Percentiles rank a stretch among this genome's conserved stretches.
Conservation (phyloP, 2,329 filamentous ascomycete species). For the Monilinia laxa region DNA sequence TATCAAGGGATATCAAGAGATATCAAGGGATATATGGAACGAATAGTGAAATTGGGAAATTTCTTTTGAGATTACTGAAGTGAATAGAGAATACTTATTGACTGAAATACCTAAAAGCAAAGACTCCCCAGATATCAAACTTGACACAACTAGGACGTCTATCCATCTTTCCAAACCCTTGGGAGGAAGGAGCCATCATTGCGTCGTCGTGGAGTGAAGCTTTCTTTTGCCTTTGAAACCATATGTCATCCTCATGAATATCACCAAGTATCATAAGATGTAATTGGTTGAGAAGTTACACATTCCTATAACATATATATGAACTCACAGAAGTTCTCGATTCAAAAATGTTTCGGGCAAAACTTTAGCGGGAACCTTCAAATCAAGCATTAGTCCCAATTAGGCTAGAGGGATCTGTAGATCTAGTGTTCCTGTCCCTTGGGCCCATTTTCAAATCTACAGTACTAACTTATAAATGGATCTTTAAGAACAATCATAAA, state of each 20-base stretch:
- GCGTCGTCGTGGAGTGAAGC: neutral
- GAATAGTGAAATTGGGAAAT: neutral
- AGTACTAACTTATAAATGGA: neutral
- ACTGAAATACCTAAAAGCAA: neutral
- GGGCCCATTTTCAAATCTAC: neutral
- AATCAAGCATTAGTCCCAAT: neutral
- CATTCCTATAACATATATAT: neutral
- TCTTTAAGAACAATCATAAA: neutral
- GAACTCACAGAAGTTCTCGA: too few species aligned
- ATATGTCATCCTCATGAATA: neutral
- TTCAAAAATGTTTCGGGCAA: neutral
- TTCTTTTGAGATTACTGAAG: neutral
- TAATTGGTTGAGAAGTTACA: neutral
- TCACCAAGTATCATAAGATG: neutral
- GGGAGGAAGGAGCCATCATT: neutral
- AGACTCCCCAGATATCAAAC: neutral
- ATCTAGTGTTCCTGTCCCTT: neutral
- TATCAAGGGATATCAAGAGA: neutral
- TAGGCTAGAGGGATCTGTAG: neutral
- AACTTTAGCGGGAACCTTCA: neutral
- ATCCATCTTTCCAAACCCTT: neutral
- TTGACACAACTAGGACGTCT: neutral
- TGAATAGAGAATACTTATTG: neutral
- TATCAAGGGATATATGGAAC: neutral
- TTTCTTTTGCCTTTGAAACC: neutral